Evolutionary conservation across 371 early-diverging fungal species (phyloP).

Genomic region (Rhizopus delemar): DNA sequence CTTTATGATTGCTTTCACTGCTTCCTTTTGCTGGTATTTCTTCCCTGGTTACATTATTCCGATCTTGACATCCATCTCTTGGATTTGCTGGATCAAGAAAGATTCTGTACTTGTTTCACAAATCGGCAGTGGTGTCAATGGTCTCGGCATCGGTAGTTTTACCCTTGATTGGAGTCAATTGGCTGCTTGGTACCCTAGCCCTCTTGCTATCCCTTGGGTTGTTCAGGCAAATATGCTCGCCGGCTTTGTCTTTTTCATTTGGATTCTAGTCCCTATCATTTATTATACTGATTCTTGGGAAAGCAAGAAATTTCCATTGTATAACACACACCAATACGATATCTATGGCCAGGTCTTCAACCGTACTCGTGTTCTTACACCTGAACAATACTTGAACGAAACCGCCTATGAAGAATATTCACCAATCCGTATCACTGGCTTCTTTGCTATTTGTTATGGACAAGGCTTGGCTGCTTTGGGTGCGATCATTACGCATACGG

Average conservation of each 20-base stretch:
- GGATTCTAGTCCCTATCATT: constrained; percentile 68
- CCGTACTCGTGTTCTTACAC: constrained; percentile 55
- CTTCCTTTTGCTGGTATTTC: constrained; percentile 46
- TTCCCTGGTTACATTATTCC: constrained; percentile 65
- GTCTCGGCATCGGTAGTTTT: constrained; percentile 60
- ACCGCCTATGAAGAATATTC: constrained; percentile 64
- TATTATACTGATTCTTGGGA: constrained; percentile 69
- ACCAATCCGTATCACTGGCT: constrained; percentile 75
- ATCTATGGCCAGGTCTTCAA: constrained; percentile 50
- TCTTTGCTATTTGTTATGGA: constrained; percentile 75
- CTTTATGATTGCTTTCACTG: constrained; percentile 61
- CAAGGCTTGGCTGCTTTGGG: constrained; percentile 66
- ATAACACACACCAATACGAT: constrained; percentile 60
- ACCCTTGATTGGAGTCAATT: constrained; percentile 65
- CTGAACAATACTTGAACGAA: constrained; percentile 59
- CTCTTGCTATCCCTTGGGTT: constrained; percentile 56
- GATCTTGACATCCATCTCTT: constrained; percentile 48
- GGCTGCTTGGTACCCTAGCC: constrained; percentile 44
- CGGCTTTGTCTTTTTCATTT: constrained; percentile 66
- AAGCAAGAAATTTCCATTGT: constrained; percentile 61
- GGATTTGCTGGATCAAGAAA: constrained; percentile 67
- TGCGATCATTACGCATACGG: constrained; percentile 67
- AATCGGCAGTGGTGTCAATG: constrained; percentile 53
- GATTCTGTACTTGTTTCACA: constrained; percentile 61
- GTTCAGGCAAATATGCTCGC: constrained; percentile 69